Conservation (phyloP, 441 rosid species). For the Erysimum cheiri region DNA sequence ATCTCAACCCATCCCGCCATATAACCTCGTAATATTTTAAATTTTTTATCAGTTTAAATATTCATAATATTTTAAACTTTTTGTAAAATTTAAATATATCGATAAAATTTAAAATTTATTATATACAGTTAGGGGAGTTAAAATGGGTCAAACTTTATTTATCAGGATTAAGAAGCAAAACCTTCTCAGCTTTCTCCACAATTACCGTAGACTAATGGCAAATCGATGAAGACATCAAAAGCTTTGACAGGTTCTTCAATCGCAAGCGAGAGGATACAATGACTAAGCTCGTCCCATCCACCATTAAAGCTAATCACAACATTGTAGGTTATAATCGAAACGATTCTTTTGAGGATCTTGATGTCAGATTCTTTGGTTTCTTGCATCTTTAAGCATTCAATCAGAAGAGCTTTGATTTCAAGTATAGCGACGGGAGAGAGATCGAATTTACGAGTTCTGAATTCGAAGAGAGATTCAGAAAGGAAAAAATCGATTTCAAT, state of each 20-base stretch:
- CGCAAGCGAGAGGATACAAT: conserved; percentile 11
- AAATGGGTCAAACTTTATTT: too few relatives aligned
- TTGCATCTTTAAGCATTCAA: background rate
- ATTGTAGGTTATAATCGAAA: conserved; percentile 4
- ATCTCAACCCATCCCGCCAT: too few relatives aligned
- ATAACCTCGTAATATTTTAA: too few relatives aligned
- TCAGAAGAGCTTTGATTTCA: background rate
- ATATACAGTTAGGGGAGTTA: too few relatives aligned
- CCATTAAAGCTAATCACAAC: background rate
- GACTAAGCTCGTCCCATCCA: conserved; percentile 25
- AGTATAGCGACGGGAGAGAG: too few relatives aligned
- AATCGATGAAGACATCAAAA: conserved; percentile 12
- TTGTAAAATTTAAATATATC: too few relatives aligned
- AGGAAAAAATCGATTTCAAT: too few relatives aligned
- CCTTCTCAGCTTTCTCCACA: background rate
- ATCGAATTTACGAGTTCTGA: too few relatives aligned
- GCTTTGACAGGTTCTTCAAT: conserved; percentile 4
- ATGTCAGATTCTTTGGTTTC: background rate
- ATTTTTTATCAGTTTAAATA: too few relatives aligned
- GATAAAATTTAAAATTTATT: too few relatives aligned
- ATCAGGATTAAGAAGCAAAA: background rate
- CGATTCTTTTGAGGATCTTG: background rate
- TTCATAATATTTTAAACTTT: too few relatives aligned
- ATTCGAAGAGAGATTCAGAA: too few relatives aligned
- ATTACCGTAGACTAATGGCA: background rate